A percentile compares a stretch with the other conserved stretches of the same genome.
Conservation (phyloP, 2,329 filamentous ascomycete genomes). For the Fusarium nodosum region DNA sequence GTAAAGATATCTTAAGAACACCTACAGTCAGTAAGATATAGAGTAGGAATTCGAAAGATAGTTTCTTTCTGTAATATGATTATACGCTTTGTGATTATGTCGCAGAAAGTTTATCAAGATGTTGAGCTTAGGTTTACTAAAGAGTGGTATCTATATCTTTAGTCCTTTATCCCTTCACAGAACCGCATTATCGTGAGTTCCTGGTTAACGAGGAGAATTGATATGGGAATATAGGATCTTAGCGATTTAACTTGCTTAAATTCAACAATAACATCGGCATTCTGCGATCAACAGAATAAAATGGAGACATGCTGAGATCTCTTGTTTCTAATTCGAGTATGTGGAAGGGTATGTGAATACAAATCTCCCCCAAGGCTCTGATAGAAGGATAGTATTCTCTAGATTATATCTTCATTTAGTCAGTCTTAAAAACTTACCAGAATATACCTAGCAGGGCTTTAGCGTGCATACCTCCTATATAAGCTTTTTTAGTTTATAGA, state of each 20-base stretch:
- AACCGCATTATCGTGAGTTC: neutral
- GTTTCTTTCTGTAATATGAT: neutral
- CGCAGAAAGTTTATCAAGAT: too few relatives aligned
- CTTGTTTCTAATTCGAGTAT: neutral
- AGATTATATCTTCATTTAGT: neutral
- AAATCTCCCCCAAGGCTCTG: neutral
- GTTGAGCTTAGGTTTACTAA: constrained; percentile 13
- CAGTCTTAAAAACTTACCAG: neutral
- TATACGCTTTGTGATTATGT: neutral
- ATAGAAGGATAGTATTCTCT: neutral
- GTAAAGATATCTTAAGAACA: neutral
- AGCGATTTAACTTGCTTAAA: neutral
- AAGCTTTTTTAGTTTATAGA: neutral
- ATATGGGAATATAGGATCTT: neutral
- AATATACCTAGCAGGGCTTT: neutral
- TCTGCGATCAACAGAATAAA: neutral
- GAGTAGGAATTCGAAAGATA: neutral
- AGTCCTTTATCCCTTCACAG: neutral
- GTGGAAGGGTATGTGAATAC: neutral
- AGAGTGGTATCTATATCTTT: constrained; percentile 6
- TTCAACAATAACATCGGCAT: too few relatives aligned
- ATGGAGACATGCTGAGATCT: neutral
- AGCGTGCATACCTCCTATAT: neutral
- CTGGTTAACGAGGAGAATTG: neutral
- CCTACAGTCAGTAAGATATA: neutral